phyloP scores from a whole-genome alignment of 2,329 filamentous ascomycete genomes.

The Rhynchosporium agropyri region DNA sequence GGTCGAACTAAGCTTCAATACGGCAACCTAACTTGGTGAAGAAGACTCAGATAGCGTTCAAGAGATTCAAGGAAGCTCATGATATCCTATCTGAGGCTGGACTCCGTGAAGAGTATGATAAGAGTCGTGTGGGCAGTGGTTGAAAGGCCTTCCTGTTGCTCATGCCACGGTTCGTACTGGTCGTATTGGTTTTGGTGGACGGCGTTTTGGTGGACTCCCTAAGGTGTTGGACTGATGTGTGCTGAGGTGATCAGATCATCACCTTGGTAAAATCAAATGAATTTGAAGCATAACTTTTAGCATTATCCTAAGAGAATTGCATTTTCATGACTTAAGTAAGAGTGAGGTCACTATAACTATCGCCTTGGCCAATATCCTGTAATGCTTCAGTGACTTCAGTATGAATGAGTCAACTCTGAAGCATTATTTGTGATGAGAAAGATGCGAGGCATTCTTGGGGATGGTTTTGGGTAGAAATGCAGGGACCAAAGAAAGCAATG shows the following conservation, averaged over 20 bases:
- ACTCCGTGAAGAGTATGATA: constrained; percentile 16
- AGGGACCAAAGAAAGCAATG: too few species aligned
- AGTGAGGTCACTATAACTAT: too few species aligned
- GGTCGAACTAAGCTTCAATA: constrained; percentile 3
- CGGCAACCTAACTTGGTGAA: not conserved
- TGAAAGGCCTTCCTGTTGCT: not conserved
- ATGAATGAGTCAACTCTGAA: too few species aligned
- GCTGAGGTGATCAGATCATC: too few species aligned
- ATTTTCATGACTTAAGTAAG: too few species aligned
- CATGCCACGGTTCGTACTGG: not conserved
- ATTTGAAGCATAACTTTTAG: too few species aligned
- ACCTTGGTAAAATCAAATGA: too few species aligned
- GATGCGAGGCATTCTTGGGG: constrained; percentile 37
- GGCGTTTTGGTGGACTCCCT: not conserved
- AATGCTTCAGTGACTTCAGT: too few species aligned
- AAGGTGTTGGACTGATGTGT: too few species aligned
- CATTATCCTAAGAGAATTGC: too few species aligned
- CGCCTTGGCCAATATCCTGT: too few species aligned
- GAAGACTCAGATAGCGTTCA: not conserved
- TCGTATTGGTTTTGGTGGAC: not conserved
- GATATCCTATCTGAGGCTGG: constrained; percentile 1
- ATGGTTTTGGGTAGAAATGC: too few species aligned
- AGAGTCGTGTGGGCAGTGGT: not conserved
- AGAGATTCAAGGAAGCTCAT: not conserved
- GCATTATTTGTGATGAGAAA: constrained; percentile 57